Conservation (phyloP, 305 asterid species). For the Solanum chacoense region DNA sequence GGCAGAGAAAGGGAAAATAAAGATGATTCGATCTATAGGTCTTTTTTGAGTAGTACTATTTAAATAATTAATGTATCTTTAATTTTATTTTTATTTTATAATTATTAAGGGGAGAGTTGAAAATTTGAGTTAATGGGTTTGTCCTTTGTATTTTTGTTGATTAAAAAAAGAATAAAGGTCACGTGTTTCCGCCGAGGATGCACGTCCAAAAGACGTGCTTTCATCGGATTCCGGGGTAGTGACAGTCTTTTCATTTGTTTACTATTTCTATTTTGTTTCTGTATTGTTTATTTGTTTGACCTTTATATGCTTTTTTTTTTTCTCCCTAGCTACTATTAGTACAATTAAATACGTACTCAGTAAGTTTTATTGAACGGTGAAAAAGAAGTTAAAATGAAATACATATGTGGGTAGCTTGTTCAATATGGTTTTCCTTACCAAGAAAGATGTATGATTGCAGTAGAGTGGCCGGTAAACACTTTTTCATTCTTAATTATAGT, state of each 20-base stretch:
- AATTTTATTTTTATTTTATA: no score
- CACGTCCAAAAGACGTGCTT: conserved; percentile 6
- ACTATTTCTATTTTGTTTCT: background rate
- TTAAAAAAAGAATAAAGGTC: background rate
- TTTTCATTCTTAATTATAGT: no score
- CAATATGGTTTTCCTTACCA: background rate
- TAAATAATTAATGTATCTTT: background rate
- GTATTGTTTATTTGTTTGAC: conserved; percentile 1
- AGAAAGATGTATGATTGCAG: no score
- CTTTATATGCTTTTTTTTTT: background rate
- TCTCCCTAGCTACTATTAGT: background rate
- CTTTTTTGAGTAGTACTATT: background rate
- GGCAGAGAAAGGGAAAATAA: background rate
- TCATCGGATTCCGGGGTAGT: background rate
- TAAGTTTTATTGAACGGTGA: background rate
- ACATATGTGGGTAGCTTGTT: background rate
- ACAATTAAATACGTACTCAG: background rate
- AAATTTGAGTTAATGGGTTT: background rate
- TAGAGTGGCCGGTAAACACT: background rate
- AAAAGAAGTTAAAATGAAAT: background rate
- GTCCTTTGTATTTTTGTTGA: background rate
- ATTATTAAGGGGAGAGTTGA: background rate
- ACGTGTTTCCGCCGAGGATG: conserved; percentile 3
- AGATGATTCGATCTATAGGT: background rate
- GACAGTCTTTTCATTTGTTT: background rate